Conservation (phyloP, 164 flowering plant genomes). For the Chimonanthus praecox region DNA sequence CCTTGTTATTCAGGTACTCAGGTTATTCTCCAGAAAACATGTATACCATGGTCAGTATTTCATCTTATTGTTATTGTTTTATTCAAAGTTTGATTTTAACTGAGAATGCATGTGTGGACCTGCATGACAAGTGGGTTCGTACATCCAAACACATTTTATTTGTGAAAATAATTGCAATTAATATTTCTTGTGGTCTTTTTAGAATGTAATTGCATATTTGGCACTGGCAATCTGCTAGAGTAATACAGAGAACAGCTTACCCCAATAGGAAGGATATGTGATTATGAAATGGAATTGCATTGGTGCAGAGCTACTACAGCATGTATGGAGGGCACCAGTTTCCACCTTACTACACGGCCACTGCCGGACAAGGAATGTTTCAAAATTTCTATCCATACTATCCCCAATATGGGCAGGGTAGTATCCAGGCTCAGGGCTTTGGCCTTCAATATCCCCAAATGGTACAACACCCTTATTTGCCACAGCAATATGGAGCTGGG, state of each 20-base stretch:
- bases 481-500: slow-evolving; percentile 41
- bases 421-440: slow-evolving; percentile 33
- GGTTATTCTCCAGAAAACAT: slow-evolving; percentile 57
- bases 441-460: slow-evolving; percentile 49
- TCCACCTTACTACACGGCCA: slow-evolving; percentile 44
- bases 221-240: too few species aligned
- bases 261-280: too few species aligned
- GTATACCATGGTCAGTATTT: slow-evolving; percentile 50
- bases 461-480: slow-evolving; percentile 44
- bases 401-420: slow-evolving; percentile 44
- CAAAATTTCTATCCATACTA: slow-evolving; percentile 49
- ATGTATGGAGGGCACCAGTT: slow-evolving; percentile 50
- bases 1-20: slow-evolving; percentile 30
- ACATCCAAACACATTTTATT: too few species aligned
- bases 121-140: too few species aligned
- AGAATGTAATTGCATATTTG: too few species aligned
- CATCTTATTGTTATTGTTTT: too few species aligned
- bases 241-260: too few species aligned
- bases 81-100: too few species aligned
- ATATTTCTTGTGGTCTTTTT: too few species aligned
- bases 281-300: too few species aligned
- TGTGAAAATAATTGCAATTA: too few species aligned
- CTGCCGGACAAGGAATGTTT: slow-evolving; percentile 30
- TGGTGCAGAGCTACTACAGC: slow-evolving; percentile 48
- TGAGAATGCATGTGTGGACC: too few species aligned